Conservation (phyloP, 768 basidiomycete genomes). For the Lactifluus rugatus region DNA sequence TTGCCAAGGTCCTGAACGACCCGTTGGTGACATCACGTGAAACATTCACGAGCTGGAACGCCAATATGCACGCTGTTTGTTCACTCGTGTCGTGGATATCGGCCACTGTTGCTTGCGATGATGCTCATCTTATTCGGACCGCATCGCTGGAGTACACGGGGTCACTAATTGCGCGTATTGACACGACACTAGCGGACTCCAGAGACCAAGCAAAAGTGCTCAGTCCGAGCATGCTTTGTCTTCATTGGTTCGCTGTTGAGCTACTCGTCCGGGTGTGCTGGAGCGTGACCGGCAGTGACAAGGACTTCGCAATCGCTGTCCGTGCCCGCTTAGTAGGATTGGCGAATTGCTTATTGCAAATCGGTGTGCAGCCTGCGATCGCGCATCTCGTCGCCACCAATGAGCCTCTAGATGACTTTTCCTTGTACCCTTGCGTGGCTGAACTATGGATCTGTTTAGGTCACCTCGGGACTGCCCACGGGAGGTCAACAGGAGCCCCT, state of each 20-base stretch:
- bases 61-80: conserved; percentile 30
- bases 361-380: conserved; percentile 42
- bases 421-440: conserved; percentile 35
- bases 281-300: neutral
- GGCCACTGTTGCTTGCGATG: neutral
- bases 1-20: conserved; percentile 33
- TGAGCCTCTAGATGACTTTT: conserved; percentile 29
- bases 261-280: conserved; percentile 9
- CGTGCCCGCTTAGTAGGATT: conserved; percentile 1
- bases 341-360: conserved; percentile 35
- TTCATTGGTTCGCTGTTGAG: conserved; percentile 18
- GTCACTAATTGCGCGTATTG: conserved; percentile 13
- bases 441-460: conserved; percentile 72
- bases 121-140: conserved; percentile 11
- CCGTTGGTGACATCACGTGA: conserved; percentile 35
- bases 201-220: neutral
- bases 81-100: conserved; percentile 13
- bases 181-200: conserved; percentile 3
- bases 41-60: conserved; percentile 31
- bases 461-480: conserved; percentile 28
- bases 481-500: conserved; percentile 11
- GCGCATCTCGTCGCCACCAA: conserved; percentile 29
- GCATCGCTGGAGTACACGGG: conserved; percentile 10
- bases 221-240: neutral
- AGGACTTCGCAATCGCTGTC: conserved; percentile 3